Conservation (phyloP, 257 asterid genomes). For the Solanum chaucha region DNA sequence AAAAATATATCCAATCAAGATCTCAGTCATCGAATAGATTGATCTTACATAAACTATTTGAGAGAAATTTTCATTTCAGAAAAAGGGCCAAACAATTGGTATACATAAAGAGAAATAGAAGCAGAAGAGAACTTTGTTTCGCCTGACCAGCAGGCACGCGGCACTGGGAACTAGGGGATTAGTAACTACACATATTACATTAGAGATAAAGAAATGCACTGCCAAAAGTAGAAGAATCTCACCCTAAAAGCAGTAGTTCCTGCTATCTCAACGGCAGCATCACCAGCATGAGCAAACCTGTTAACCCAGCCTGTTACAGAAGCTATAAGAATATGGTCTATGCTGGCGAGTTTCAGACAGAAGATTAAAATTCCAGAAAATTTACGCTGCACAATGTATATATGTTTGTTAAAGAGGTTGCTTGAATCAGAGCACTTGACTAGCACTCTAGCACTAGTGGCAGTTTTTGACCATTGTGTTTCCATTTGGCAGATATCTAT, state of each 20-base stretch:
- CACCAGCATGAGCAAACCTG: conserved; percentile 95
- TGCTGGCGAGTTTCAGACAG: background rate
- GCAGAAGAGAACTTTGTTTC: background rate
- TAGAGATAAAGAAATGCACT: background rate
- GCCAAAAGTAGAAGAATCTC: conserved; percentile 9
- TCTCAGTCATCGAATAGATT: background rate
- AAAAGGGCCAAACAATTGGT: background rate
- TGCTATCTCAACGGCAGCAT: conserved; percentile 87
- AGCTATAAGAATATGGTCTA: conserved; percentile 6
- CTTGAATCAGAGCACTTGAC: background rate
- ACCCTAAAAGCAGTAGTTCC: conserved; percentile 83
- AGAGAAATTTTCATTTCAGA: background rate
- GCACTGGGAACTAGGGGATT: background rate
- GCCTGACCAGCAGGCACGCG: background rate
- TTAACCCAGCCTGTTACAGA: conserved; percentile 79
- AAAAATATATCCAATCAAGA: background rate
- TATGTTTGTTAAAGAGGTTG: background rate
- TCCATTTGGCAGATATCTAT: background rate
- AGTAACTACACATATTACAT: background rate
- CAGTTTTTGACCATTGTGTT: background rate
- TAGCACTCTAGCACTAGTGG: background rate
- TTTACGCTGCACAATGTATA: background rate
- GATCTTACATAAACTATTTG: background rate
- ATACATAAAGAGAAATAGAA: background rate
- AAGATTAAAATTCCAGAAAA: background rate